A percentile compares a stretch with the other conserved stretches of the same genome.
Conservation (phyloP, 2,329 filamentous ascomycete species). For the Pseudonectria buxi region DNA sequence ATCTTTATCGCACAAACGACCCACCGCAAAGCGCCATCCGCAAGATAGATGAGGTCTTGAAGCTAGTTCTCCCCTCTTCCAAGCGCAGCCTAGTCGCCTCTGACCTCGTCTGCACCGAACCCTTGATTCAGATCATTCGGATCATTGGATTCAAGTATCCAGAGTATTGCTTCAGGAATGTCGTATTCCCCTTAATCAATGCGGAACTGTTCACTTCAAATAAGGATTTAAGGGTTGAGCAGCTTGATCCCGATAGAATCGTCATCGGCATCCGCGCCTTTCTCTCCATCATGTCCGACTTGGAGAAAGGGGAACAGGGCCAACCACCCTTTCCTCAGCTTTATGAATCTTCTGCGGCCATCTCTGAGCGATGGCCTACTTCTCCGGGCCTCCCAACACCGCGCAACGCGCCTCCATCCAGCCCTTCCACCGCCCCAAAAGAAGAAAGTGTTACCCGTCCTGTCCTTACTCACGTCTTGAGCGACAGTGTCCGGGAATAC, state of each 20-base stretch:
- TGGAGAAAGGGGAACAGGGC: slow-evolving; percentile 74
- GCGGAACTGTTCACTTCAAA: slow-evolving; percentile 76
- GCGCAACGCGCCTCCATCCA: slow-evolving; percentile 20
- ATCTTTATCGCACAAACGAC: slow-evolving; percentile 79
- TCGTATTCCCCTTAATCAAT: slow-evolving; percentile 94
- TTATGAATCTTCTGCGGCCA: slow-evolving; percentile 34
- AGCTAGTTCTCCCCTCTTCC: slow-evolving; percentile 71
- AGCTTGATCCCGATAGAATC: slow-evolving; percentile 91
- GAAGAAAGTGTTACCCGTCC: slow-evolving; percentile 63
- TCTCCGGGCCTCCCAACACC: slow-evolving; percentile 31
- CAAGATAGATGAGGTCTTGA: slow-evolving; percentile 85
- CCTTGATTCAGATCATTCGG: slow-evolving; percentile 85
- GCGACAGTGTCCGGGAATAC: slow-evolving; percentile 73
- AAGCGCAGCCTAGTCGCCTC: slow-evolving; percentile 77
- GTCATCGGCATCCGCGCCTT: slow-evolving; percentile 97
- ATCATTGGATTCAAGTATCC: slow-evolving; percentile 92
- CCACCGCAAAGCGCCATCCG: slow-evolving; percentile 58
- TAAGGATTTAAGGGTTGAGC: slow-evolving; percentile 77
- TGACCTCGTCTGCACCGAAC: slow-evolving; percentile 78
- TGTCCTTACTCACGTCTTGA: slow-evolving; percentile 56
- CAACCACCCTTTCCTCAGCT: slow-evolving; percentile 77
- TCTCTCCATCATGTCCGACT: slow-evolving; percentile 82
- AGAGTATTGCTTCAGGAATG: slow-evolving; percentile 83
- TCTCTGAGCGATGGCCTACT: slow-evolving; percentile 45
- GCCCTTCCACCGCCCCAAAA: slow-evolving; percentile 24